These are phyloP conservation scores for Ophiorrhiza pumila DNA, from an alignment of 257 asterid species.

Conservation along the genomic window DNA sequence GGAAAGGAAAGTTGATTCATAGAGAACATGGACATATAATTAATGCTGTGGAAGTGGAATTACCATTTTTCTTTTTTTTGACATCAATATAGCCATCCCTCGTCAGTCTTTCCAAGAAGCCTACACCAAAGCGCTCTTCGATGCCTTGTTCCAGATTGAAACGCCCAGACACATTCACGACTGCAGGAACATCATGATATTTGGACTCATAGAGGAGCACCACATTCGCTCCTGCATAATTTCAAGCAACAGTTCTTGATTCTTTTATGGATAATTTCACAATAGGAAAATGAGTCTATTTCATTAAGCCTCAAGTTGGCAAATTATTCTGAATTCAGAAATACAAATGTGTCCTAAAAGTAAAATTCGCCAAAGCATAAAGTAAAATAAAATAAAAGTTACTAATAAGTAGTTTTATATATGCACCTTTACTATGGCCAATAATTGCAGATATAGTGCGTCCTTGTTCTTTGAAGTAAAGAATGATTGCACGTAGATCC, in stretches of 20 bases:
- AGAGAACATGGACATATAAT: no score
- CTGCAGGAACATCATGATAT: conserved; percentile 39
- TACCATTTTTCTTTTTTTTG: conserved; percentile 45
- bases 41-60: not conserved
- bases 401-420: no score
- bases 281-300: no score
- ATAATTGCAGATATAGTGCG: not conserved
- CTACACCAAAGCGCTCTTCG: conserved; percentile 56
- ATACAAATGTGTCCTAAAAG: no score
- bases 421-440: not conserved
- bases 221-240: conserved; percentile 54
- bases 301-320: no score
- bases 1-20: no score
- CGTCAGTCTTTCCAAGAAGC: conserved; percentile 43
- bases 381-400: no score
- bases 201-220: conserved; percentile 34
- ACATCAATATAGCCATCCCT: conserved; percentile 69
- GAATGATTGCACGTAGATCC: not conserved
- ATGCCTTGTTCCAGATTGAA: conserved; percentile 62
- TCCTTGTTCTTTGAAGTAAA: not conserved
- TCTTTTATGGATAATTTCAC: no score
- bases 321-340: no score
- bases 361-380: no score
- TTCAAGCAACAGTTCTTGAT: no score
- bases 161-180: conserved; percentile 81